Evolutionary conservation across 192 early-diverging fungal genomes (phyloP), one percentile per base, ranked within the genome.

Genomic region (Podila horticola): DNA sequence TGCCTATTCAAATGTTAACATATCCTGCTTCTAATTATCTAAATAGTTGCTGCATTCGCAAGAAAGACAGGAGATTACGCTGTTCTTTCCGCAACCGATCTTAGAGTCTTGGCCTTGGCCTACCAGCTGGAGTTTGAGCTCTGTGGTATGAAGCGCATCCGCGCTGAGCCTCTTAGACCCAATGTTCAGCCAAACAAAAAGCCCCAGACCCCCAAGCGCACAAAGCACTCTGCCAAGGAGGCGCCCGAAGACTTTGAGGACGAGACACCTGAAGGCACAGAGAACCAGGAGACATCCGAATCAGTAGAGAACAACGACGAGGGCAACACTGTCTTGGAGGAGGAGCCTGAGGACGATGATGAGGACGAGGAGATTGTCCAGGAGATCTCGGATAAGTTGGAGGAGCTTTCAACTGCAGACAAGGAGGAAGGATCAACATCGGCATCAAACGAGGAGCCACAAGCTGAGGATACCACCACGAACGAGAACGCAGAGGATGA

Each of bases 41-140:
- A 28, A 17, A 72, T 89, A 75, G 96, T 98, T 19, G 84, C 93
- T 29, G 89, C 88, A 9, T 98, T 98, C 85, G 87, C 97, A 51
- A 94, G 93, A 70, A 92, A 92, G 74, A 97, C 97, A 6, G 97
- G 97, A 57, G 97, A 99, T 84, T 97, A 91, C 79, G 76, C 93
- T 26, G 85, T 86, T 30, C 85, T 99, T 20, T 93, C 93, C 19
- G 69, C 87, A 28, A 91, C 93, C 17, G 97, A 99, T 92, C 74
- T 98, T 62, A 94, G 92, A 75, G 91, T 98, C 13, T 83, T 99
- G 29, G 97, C 97, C 7, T 82, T 99, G 71, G 92, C 94, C 0
- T 95, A 92, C 63, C 95, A 94, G 88, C 74, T 99, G 26, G 96
- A 97, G 69, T 89, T 91, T 69, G 91, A 95, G 75, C 85, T 75